Evolutionary conservation across 2,329 filamentous ascomycete species (phyloP), one percentile per base, ranked within the genome.

Genomic region (Colletotrichum sp.): DNA sequence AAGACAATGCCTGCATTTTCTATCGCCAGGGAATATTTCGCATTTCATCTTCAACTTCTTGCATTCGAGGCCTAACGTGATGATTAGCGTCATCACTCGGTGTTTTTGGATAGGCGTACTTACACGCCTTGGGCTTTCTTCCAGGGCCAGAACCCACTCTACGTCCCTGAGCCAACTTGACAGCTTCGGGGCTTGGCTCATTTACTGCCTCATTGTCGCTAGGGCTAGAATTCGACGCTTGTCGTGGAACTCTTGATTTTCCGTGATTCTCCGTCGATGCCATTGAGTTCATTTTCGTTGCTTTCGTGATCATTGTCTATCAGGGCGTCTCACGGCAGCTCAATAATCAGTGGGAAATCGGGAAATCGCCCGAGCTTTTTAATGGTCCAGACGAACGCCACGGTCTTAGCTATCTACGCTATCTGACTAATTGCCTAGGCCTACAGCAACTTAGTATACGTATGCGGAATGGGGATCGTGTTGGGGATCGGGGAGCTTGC

Each of bases 351-450:
- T 66, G 39, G 64, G 39, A 66, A 66, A 66, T 66, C 64, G 64
- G 64, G 39, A 66, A 66, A 66, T 66, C 36, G 21, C 18, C 64
- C 36, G 15, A 49, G 64, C 26, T 52, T 66, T 49, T 66, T 5
- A 49, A 30, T 21, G 10, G 21, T 30, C 36, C 64, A 66, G 34
- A 30, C 8, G 39, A 66, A 30, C 15, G 16, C 10, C 26, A 44
- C 16, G 26, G 12, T 21, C 5, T 5, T 52, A 52, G 44, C 44
- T 52, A 52, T 52, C 26, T 59, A 59, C 18, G 59, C 18, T 32
- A 30, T 62, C 28, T 15, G 16, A 62, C 59, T n/a, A 62, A 30
- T 62, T 62, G 3, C 5, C 24, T 30, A 62, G 6, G 18, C 13
- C 16, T 62, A 21, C 59, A 62, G 24, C 59, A 62, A 62, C 59